These are phyloP conservation scores for Zoysia japonica DNA, from an alignment of 176 grass and related monocot species.

Conservation along the genomic window DNA sequence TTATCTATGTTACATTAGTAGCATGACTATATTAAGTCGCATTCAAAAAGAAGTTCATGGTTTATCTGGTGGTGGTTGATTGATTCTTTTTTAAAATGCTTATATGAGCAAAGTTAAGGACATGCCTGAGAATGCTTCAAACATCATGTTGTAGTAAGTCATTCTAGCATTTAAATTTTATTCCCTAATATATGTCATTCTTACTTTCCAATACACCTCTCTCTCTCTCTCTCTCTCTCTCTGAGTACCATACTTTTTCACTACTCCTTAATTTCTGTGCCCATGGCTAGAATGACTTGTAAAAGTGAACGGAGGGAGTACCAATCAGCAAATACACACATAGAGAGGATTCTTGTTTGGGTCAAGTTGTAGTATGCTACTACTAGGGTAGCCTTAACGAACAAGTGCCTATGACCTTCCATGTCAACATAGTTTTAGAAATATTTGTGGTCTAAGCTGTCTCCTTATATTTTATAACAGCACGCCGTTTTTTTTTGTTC, in stretches of 20 bases:
- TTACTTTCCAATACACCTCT: too few relatives aligned
- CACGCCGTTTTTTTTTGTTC: background rate
- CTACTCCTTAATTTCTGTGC: background rate
- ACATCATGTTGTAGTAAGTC: background rate
- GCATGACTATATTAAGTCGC: background rate
- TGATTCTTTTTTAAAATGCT: conserved; percentile 8
- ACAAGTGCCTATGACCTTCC: background rate
- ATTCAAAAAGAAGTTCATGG: background rate
- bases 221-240: too few relatives aligned
- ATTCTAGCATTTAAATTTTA: too few relatives aligned
- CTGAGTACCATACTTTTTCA: too few relatives aligned
- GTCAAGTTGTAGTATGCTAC: background rate
- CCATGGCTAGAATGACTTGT: background rate
- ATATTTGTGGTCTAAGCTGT: background rate
- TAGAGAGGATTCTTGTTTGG: background rate
- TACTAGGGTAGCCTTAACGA: conserved; percentile 12
- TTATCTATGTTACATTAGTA: background rate
- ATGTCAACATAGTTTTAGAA: background rate
- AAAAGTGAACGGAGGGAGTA: background rate
- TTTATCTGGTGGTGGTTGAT: conserved; percentile 21
- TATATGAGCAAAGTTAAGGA: background rate
- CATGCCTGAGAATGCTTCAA: background rate
- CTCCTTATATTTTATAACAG: background rate
- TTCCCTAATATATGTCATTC: too few relatives aligned
- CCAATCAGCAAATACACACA: background rate